Evolutionary conservation across 768 basidiomycete species (phyloP), one percentile per base, ranked within the genome.

Genomic region (Lentinus tigrinus): DNA sequence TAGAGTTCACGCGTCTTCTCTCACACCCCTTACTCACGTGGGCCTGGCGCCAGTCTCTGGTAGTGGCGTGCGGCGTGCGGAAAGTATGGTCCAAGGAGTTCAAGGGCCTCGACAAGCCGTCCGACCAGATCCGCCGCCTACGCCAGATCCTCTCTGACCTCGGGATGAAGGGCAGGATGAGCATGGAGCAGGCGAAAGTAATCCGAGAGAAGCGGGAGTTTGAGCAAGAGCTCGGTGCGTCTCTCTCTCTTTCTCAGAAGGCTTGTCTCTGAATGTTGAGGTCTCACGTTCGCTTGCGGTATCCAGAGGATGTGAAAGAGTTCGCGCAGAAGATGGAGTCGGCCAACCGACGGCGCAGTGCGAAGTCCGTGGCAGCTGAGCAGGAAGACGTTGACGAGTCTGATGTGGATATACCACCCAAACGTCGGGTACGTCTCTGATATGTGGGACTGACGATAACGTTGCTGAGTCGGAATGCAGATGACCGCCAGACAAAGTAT

Each of bases 151-250:
- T 94, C 8, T 67, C 75, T 24, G 88, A 86, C 4, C 77, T 94
- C 28, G 93, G 93, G 1, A 95, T 95, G 91, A 82, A 77, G 0
- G 89, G 90, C 1, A 81, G 87, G 23, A 75, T 86, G 66, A 93
- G 84, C 59, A 65, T 92, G 66, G 92, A 91, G 52, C 88, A 95
- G 72, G 94, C 93, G 4, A 90, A 83, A 64, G 74, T 77, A 3
- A 88, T 95, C 64, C 88, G 80, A 59, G 82, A 77, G 69, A 82
- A 82, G 66, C 77, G 92, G 44, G 95, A 95, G 68, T 69, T 93
- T 6, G 87, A 82, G 23, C 77, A 91, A 58, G 92, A 95, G 67
- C 78, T 94, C 19, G 81, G 93, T 95, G 63, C 31, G 83, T 77
- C 3, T 14, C 3, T 3, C 26, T 26, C 17, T 27, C 19, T 13